Evolutionary conservation across 495 filamentous ascomycete genomes (phyloP), one percentile per base, ranked within the genome.

Genomic region (Immersiella caudata): DNA sequence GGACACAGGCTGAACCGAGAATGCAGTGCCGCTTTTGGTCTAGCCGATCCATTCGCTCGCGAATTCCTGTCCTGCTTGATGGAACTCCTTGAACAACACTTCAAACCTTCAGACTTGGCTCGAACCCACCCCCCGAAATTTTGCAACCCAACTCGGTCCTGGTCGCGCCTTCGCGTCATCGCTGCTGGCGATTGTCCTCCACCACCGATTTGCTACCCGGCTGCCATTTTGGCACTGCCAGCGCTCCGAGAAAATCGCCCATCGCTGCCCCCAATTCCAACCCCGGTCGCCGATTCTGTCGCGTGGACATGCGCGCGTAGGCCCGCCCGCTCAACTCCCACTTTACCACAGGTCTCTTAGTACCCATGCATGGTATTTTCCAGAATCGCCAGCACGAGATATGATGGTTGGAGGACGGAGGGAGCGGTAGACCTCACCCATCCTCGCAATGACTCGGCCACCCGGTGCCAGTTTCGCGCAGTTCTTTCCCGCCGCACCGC

Each of bases 401-500:
- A 86, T 82, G 83, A 83, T 83, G 83, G 81, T 82, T 75, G 82
- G 79, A 80, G 79, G 78, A 76, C 75, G 80, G 79, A 72, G 78
- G 79, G 67, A 74, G 79, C 77, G 80, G 77, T 80, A 79, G 79
- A 74, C 73, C 73, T 74, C 75, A 74, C 75, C 71, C 69, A 75
- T 72, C 71, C 68, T 78, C 77, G 82, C 79, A 76, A 93, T 92
- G 91, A 91, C 92, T 86, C 90, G 90, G 83, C 87, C 90, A 73
- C 84, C 88, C 62, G 82, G 79, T 72, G 90, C 91, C 83, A 88
- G 91, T 76, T 95, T 92, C 86, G 91, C 91, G 76, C 88, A 93
- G 79, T 96, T 93, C 84, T 97, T 96, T 77, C 92, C 94, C 67
- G 87, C 90, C 76, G 93, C 93, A 69, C 91, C 93, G 69, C 79